These are phyloP conservation scores for Yamadazyma olivae DNA, from an alignment of 805 yeast genomes.

Conservation along the genomic window DNA sequence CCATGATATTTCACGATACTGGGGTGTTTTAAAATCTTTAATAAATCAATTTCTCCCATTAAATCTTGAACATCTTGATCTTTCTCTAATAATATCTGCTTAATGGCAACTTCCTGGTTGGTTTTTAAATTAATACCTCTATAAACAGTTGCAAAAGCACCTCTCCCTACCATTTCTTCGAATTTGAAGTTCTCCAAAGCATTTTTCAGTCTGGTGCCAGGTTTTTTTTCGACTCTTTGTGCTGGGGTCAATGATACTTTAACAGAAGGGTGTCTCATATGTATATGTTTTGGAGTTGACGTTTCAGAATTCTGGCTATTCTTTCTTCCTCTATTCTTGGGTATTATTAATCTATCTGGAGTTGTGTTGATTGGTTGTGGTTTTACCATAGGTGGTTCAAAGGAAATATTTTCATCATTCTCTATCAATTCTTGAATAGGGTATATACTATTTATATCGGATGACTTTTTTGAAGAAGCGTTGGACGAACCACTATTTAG, in stretches of 20 bases:
- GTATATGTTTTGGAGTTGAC: constrained; percentile 16
- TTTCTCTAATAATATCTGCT: constrained; percentile 63
- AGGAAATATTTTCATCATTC: constrained; percentile 7
- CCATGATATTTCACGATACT: constrained; percentile 70
- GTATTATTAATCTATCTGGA: constrained; percentile 5
- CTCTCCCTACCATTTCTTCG: constrained; percentile 73
- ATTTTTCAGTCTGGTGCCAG: constrained; percentile 34
- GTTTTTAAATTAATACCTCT: constrained; percentile 67
- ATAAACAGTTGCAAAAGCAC: constrained; percentile 89
- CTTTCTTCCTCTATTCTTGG: constrained; percentile 4
- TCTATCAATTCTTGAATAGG: constrained; percentile 10
- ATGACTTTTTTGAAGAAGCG: neutral
- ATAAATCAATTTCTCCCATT: constrained; percentile 67
- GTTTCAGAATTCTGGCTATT: neutral
- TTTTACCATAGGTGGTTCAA: constrained; percentile 1
- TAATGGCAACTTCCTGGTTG: constrained; percentile 71
- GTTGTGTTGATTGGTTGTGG: constrained; percentile 1
- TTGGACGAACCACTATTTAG: constrained; percentile 2
- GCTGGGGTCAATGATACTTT: constrained; percentile 49
- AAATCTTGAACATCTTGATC: constrained; percentile 42
- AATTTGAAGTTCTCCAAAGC: constrained; percentile 50
- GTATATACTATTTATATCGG: constrained; percentile 8
- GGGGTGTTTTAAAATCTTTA: constrained; percentile 61
- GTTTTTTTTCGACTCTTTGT: constrained; percentile 45
- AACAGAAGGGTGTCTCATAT: constrained; percentile 26